These are phyloP conservation scores for Boletus smithii DNA, from an alignment of 1,284 basidiomycete genomes.

Conservation along the genomic window DNA sequence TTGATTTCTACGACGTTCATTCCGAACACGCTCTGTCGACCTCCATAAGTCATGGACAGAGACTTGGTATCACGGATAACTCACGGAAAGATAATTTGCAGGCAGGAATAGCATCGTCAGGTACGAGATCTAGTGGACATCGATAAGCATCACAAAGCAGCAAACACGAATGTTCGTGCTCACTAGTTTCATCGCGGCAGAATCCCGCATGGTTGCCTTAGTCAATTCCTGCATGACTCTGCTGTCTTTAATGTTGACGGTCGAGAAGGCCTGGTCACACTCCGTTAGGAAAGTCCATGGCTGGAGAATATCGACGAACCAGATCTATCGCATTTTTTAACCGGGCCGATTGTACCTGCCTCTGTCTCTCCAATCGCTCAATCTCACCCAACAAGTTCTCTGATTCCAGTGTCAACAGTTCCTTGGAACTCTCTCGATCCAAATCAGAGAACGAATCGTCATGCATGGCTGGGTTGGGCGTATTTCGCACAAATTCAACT, in stretches of 20 bases:
- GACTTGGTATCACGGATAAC: conserved; percentile 17
- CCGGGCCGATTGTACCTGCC: conserved; percentile 44
- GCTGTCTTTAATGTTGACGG: conserved; percentile 49
- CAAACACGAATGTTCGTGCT: not conserved
- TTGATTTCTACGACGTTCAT: conserved; percentile 44
- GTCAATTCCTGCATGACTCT: conserved; percentile 44
- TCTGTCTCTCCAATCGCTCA: conserved; percentile 40
- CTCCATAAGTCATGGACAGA: not conserved
- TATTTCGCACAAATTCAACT: conserved; percentile 46
- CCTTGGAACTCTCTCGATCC: conserved; percentile 17
- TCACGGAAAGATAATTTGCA: conserved; percentile 37
- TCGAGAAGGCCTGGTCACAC: conserved; percentile 43
- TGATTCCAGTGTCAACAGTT: conserved; percentile 43
- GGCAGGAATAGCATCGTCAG: conserved; percentile 34
- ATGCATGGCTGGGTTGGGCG: conserved; percentile 44
- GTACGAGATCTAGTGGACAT: conserved; percentile 26
- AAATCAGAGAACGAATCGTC: conserved; percentile 16
- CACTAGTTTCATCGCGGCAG: conserved; percentile 48
- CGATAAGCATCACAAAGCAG: not conserved
- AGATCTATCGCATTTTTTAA: conserved; percentile 52
- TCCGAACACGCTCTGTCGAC: conserved; percentile 34
- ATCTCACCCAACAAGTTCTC: conserved; percentile 44
- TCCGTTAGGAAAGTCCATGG: conserved; percentile 3
- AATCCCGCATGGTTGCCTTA: conserved; percentile 46
- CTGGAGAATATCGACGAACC: conserved; percentile 23